Conservation (phyloP, 2,329 filamentous ascomycete genomes). For the Fusarium siculi region DNA sequence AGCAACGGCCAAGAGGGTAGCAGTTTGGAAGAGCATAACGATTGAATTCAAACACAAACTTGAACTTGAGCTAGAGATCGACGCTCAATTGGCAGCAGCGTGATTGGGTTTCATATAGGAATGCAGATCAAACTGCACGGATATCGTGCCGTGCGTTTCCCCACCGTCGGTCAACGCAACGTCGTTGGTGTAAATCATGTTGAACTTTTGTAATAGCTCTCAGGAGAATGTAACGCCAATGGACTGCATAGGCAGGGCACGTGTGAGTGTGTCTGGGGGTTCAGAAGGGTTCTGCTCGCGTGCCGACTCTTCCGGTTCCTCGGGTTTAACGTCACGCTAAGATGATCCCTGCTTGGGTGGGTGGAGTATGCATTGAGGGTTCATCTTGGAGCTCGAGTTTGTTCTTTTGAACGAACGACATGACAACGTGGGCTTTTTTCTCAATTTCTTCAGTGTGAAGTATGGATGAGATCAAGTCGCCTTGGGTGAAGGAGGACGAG, state of each 20-base stretch:
- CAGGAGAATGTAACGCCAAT: constrained; percentile 16
- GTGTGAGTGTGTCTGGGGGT: neutral
- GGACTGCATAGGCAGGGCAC: constrained; percentile 12
- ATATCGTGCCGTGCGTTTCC: constrained; percentile 17
- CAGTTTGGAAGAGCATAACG: constrained; percentile 35
- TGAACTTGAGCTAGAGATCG: neutral
- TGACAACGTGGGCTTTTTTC: neutral
- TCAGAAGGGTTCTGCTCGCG: neutral
- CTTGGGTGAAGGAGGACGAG: neutral
- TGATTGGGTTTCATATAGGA: neutral
- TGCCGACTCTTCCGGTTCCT: constrained; percentile 39
- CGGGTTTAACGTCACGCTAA: neutral
- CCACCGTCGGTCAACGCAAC: constrained; percentile 20
- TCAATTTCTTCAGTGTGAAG: neutral
- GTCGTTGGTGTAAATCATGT: neutral
- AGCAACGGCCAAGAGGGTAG: constrained; percentile 42
- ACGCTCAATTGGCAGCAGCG: neutral
- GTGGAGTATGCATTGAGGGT: neutral
- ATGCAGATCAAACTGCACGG: neutral
- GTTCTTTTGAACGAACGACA: neutral
- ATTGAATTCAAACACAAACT: neutral
- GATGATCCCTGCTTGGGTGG: neutral
- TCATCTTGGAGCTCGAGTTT: neutral
- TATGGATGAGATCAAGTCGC: neutral
- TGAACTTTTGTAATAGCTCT: neutral